Evolutionary conservation across 441 rosid genomes (phyloP).

Genomic region (Erodium chrysanthum): DNA sequence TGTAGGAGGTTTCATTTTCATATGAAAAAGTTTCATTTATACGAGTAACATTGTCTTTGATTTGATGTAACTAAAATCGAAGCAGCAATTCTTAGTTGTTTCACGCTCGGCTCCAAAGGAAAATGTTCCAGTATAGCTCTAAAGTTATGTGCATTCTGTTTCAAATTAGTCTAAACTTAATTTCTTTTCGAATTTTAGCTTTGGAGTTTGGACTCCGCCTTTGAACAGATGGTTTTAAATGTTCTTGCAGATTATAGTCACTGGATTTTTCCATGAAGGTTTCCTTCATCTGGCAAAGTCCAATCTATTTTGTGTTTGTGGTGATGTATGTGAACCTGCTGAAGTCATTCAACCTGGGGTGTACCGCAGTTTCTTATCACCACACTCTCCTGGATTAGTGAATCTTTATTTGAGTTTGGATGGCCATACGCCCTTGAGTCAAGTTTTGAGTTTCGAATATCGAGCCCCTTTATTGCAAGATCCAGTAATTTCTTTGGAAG

Average conservation of each 20-base stretch:
- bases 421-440: conserved; percentile 73
- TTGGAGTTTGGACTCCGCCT: too few relatives aligned
- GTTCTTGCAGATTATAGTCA: conserved; percentile 62
- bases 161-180: too few relatives aligned
- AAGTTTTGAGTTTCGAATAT: conserved; percentile 63
- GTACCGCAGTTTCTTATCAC: conserved; percentile 65
- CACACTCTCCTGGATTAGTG: conserved; percentile 62
- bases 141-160: too few relatives aligned
- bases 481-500: conserved; percentile 34
- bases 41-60: too few relatives aligned
- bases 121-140: too few relatives aligned
- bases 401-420: conserved; percentile 67
- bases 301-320: conserved; percentile 64
- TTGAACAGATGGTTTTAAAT: not conserved
- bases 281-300: conserved; percentile 48
- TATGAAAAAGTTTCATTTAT: too few relatives aligned
- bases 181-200: too few relatives aligned
- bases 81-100: too few relatives aligned
- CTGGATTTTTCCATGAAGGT: conserved; percentile 67
- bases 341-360: conserved; percentile 76
- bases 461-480: conserved; percentile 34
- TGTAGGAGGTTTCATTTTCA: too few relatives aligned
- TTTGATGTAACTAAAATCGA: too few relatives aligned
- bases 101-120: too few relatives aligned
- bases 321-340: conserved; percentile 49